phyloP scores from a whole-genome alignment of 345 rosid genomes.

The Geranium rotundifolium region DNA sequence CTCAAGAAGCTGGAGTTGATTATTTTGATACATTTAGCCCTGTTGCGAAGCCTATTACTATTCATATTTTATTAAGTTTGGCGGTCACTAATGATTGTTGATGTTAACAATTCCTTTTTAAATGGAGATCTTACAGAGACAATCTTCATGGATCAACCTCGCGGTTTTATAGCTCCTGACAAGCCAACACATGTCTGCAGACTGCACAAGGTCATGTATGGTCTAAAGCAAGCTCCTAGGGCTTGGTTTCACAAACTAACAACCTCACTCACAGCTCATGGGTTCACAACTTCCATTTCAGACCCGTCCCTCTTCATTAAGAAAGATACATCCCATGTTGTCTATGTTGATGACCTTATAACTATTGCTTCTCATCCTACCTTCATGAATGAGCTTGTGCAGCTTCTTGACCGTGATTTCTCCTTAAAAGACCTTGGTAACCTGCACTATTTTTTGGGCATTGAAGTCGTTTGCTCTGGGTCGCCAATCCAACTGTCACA shows the following conservation, averaged over 20 bases:
- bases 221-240: slow-evolving; percentile 1
- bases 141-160: background rate
- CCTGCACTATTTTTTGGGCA: too few relatives aligned
- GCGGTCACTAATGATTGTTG: background rate
- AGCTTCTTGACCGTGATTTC: too few relatives aligned
- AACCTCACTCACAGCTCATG: background rate
- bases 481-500: too few relatives aligned
- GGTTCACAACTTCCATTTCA: background rate
- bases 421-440: too few relatives aligned
- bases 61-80: background rate
- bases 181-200: background rate
- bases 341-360: too few relatives aligned
- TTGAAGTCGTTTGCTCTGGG: too few relatives aligned
- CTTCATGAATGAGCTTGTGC: too few relatives aligned
- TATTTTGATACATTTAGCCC: slow-evolving; percentile 1
- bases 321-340: background rate
- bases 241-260: too few relatives aligned
- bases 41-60: background rate
- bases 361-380: too few relatives aligned
- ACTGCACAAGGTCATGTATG: background rate
- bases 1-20: background rate
- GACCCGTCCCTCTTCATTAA: background rate
- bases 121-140: background rate
- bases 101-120: background rate
- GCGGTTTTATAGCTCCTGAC: background rate